Conservation (phyloP, 75 land plant species). For the Sequoia sempervirens region DNA sequence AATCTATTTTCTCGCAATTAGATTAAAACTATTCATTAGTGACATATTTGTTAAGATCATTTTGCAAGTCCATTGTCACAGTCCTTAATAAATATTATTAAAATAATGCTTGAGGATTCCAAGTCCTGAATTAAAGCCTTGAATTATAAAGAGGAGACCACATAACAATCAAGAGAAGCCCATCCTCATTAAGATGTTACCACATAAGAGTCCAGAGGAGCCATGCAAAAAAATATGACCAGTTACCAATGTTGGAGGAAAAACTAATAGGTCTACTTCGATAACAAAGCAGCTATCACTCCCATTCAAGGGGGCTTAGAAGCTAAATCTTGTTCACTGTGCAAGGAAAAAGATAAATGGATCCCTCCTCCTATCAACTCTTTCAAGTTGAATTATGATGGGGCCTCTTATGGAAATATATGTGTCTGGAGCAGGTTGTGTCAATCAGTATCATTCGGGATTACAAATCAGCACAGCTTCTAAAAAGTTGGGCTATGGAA, state of each 20-base stretch:
- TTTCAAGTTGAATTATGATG: too few relatives aligned
- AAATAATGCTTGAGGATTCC: not conserved
- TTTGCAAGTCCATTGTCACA: not conserved
- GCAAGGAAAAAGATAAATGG: too few relatives aligned
- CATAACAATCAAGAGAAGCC: not conserved
- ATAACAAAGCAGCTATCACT: not conserved
- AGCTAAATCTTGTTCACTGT: too few relatives aligned
- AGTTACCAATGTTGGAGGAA: not conserved
- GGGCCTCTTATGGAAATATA: too few relatives aligned
- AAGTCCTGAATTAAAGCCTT: not conserved
- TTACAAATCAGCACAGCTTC: too few relatives aligned
- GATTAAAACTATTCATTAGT: not conserved
- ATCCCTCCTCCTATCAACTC: too few relatives aligned
- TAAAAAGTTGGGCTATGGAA: too few relatives aligned
- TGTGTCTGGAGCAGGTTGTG: too few relatives aligned
- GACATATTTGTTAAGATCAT: not conserved
- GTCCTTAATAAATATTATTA: not conserved
- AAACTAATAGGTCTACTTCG: not conserved
- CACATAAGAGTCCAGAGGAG: not conserved
- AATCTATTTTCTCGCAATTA: not conserved
- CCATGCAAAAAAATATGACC: not conserved
- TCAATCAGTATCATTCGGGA: too few relatives aligned
- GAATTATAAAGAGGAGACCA: not conserved
- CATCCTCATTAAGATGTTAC: not conserved
- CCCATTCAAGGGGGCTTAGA: too few relatives aligned